Conservation (phyloP, 78 protist genomes). For the Planoprotostelium fungivorum region DNA sequence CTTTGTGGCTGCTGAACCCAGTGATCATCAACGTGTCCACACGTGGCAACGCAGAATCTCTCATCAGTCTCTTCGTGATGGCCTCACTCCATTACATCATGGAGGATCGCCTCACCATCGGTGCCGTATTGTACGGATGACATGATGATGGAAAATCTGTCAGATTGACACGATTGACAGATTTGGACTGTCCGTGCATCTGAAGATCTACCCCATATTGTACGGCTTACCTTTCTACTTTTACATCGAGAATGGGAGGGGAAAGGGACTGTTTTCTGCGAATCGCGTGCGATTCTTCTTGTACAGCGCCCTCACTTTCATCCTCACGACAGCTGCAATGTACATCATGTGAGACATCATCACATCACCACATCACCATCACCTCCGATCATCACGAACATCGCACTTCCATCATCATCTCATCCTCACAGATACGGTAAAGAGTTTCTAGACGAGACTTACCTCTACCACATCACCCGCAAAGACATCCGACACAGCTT, state of each 20-base stretch:
- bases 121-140: slow-evolving; percentile 45
- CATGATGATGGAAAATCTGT: no score
- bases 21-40: slow-evolving; percentile 85
- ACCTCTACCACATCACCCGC: slow-evolving; percentile 75
- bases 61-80: slow-evolving; percentile 74
- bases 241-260: slow-evolving; percentile 28
- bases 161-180: no score
- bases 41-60: slow-evolving; percentile 92
- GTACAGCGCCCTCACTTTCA: slow-evolving; percentile 34
- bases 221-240: slow-evolving; percentile 69
- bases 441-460: slow-evolving; percentile 47
- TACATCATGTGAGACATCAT: slow-evolving; percentile 46
- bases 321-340: slow-evolving; percentile 34
- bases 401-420: background rate
- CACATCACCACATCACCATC: no score
- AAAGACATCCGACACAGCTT: slow-evolving; percentile 90
- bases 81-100: slow-evolving; percentile 53
- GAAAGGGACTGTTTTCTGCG: slow-evolving; percentile 9
- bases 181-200: slow-evolving; percentile 86
- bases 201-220: slow-evolving; percentile 89
- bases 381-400: background rate
- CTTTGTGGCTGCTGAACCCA: slow-evolving; percentile 83
- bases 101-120: slow-evolving; percentile 2
- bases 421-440: slow-evolving; percentile 21
- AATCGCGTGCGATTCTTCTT: slow-evolving; percentile 45